Evolutionary conservation across 495 filamentous ascomycete species (phyloP), one percentile per base, ranked within the genome.

Genomic region (Penicillium chermesinum): DNA sequence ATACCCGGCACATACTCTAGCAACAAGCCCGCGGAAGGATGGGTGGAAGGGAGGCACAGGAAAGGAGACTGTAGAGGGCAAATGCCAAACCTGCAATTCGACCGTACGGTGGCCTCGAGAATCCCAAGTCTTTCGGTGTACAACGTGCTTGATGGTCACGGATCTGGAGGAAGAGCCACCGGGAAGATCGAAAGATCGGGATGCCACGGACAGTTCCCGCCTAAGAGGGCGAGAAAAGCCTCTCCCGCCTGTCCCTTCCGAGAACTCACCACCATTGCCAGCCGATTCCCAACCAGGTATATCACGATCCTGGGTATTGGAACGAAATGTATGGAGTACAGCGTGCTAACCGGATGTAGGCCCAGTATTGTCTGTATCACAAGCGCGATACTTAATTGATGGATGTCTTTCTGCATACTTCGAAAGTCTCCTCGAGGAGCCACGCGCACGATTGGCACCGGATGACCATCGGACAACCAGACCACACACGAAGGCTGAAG

Each of bases 71-170:
- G 74, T 70, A n/a, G 83, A 84, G 21, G 88, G 88, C 12, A 85
- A 78, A 56, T 95, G 89, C 58, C 83, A 84, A 72, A 89, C 87
- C 9, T 95, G 91, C 62, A 86, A 84, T 61, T 86, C 84, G 40
- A 79, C 81, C 34, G 81, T 95, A 39, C 82, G 83, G 40, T 95
- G 89, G 87, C 89, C 91, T n/a, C 78, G 76, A 49, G 75, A 84
- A 46, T 61, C 91, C 53, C 76, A 78, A 19, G 74, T 84, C 35
- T 96, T 91, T 67, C 77, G 88, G 54, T 96, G 91, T 65, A 86
- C 87, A 25, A 81, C 86, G 39, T 96, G 91, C 65, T 70, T 89
- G 55, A 95, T 86, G 39, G 80, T 96, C 56, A 95, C 93, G 55
- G 90, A 95, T 59, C 60, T 95, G 39, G 77, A 80, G 49, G 80